A percentile compares a stretch with the other conserved stretches of the same genome.
Conservation (phyloP, 805 yeast species). For the Pichia insulana region DNA sequence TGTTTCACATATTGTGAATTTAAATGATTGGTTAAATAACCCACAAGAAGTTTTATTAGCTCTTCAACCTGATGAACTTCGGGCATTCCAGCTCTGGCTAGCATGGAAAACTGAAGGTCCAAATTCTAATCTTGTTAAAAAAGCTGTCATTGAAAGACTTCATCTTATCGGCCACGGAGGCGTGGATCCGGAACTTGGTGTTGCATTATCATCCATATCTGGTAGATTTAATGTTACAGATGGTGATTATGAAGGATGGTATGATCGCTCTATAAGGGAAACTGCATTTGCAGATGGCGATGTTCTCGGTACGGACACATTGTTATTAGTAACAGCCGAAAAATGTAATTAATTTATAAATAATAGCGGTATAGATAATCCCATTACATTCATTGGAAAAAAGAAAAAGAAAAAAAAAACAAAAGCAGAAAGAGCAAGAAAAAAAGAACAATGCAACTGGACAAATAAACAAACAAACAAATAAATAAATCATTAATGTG, state of each 20-base stretch:
- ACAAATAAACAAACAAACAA: too few species aligned
- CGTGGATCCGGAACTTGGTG: too few species aligned
- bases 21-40: slow-evolving; percentile 11
- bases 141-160: slow-evolving; percentile 6
- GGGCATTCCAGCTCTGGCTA: slow-evolving; percentile 16
- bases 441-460: too few species aligned
- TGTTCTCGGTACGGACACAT: not conserved
- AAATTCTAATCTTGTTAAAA: slow-evolving; percentile 16
- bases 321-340: not conserved
- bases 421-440: too few species aligned
- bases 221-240: too few species aligned
- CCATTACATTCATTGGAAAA: too few species aligned
- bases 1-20: slow-evolving; percentile 11
- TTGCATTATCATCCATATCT: too few species aligned
- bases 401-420: too few species aligned
- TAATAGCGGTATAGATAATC: not conserved
- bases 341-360: not conserved
- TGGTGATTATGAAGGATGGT: slow-evolving; percentile 5
- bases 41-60: slow-evolving; percentile 5
- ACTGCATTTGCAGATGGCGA: not conserved
- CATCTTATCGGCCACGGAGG: too few species aligned
- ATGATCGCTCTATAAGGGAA: not conserved
- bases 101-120: slow-evolving; percentile 26
- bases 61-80: not conserved
- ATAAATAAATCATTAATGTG: not conserved